These are phyloP conservation scores for Xylaria polymorpha DNA, from an alignment of 2,329 filamentous ascomycete species.

Conservation along the genomic window DNA sequence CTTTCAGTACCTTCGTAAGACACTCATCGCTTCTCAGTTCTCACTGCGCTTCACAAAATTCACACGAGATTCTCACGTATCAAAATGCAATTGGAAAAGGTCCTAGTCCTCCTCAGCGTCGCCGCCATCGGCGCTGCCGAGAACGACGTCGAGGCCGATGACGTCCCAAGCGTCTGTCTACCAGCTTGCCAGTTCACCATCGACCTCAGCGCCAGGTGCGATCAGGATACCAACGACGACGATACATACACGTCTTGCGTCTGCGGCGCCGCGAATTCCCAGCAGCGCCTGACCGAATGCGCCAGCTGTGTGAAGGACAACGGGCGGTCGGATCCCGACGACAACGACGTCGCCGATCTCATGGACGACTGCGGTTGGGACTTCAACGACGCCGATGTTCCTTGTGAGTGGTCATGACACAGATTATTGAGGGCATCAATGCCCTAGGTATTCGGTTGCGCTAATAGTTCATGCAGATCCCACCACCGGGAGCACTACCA, in stretches of 20 bases:
- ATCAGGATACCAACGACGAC: conserved; percentile 33
- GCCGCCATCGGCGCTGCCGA: conserved; percentile 36
- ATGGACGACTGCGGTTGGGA: conserved; percentile 43
- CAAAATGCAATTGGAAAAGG: conserved; percentile 31
- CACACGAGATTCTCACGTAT: neutral
- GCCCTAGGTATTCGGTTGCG: neutral
- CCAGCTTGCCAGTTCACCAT: conserved; percentile 39
- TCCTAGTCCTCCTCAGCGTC: conserved; percentile 26
- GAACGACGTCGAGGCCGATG: conserved; percentile 37
- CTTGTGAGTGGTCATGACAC: conserved; percentile 26
- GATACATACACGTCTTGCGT: conserved; percentile 37
- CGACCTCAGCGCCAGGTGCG: conserved; percentile 39
- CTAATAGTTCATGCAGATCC: conserved; percentile 29
- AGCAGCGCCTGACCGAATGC: conserved; percentile 36
- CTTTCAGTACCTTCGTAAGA: neutral
- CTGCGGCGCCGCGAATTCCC: conserved; percentile 31
- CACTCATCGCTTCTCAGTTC: neutral
- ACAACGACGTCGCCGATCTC: conserved; percentile 42
- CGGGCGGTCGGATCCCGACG: conserved; percentile 31
- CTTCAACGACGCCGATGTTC: conserved; percentile 33
- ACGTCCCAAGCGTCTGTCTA: conserved; percentile 37
- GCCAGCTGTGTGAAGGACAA: conserved; percentile 40
- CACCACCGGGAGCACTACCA: conserved; percentile 19
- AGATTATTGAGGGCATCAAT: neutral
- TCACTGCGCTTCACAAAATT: neutral